phyloP scores from a whole-genome alignment of 768 basidiomycete genomes.

The Leccinum sublutescens region DNA sequence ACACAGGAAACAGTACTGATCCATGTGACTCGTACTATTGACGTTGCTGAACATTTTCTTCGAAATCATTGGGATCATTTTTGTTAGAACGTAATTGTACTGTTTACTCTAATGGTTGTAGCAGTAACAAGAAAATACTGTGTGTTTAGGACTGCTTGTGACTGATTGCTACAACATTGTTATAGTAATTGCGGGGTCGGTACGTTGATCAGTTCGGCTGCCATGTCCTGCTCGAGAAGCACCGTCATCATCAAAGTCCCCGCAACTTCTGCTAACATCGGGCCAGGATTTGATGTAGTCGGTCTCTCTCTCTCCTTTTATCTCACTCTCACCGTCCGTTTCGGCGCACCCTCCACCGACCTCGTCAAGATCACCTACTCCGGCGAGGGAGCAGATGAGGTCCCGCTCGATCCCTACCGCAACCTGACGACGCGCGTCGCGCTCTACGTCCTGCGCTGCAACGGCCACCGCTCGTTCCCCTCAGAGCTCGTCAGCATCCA shows the following conservation, averaged over 20 bases:
- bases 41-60: background rate
- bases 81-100: conserved; percentile 10
- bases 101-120: conserved; percentile 1
- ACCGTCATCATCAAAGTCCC: conserved; percentile 79
- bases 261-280: conserved; percentile 98
- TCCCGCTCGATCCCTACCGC: conserved; percentile 92
- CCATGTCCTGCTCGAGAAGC: conserved; percentile 23
- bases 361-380: conserved; percentile 71
- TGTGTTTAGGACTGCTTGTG: background rate
- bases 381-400: conserved; percentile 88
- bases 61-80: conserved; percentile 1
- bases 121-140: background rate
- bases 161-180: background rate
- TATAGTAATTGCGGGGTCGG: background rate
- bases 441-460: conserved; percentile 95
- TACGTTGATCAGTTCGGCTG: background rate
- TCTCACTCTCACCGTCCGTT: conserved; percentile 69
- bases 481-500: conserved; percentile 64
- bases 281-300: conserved; percentile 98
- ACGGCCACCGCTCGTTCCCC: conserved; percentile 73
- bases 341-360: conserved; percentile 36
- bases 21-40: conserved; percentile 3
- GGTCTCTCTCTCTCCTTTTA: conserved; percentile 93
- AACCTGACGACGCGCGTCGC: conserved; percentile 97
- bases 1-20: conserved; percentile 1